Evolutionary conservation across 257 asterid species (phyloP).

Genomic region (Solanum tacnaense): DNA sequence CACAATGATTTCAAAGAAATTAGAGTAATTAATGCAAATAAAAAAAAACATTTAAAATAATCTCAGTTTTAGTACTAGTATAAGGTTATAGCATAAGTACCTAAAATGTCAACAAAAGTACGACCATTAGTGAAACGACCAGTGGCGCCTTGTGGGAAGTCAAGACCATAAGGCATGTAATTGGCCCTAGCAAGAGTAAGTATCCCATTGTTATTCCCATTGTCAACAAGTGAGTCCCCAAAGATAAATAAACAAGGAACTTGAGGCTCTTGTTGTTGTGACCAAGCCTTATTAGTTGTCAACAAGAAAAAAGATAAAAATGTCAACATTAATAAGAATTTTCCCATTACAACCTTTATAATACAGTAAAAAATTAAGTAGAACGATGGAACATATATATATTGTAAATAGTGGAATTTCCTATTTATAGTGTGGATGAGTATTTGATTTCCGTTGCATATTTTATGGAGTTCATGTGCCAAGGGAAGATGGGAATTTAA

Average conservation of each 20-base stretch:
- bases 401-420: background rate
- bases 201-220: conserved; percentile 74
- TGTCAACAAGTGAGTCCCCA: conserved; percentile 87
- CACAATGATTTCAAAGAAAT: background rate
- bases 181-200: conserved; percentile 75
- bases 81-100: conserved; percentile 9
- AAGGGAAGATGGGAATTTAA: background rate
- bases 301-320: conserved; percentile 12
- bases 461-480: conserved; percentile 4
- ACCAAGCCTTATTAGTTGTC: conserved; percentile 11
- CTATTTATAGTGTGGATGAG: background rate
- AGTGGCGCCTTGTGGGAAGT: conserved; percentile 65
- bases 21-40: too few species aligned
- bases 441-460: background rate
- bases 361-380: background rate
- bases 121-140: conserved; percentile 92
- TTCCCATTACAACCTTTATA: conserved; percentile 7
- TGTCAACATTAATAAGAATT: conserved; percentile 12
- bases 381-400: background rate
- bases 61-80: background rate
- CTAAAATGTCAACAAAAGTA: conserved; percentile 70
- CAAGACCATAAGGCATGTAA: conserved; percentile 77
- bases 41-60: background rate
- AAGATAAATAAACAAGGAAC: conserved; percentile 70
- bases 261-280: conserved; percentile 41